phyloP scores from a whole-genome alignment of 2,329 filamentous ascomycete genomes.

The Oidium heveae region DNA sequence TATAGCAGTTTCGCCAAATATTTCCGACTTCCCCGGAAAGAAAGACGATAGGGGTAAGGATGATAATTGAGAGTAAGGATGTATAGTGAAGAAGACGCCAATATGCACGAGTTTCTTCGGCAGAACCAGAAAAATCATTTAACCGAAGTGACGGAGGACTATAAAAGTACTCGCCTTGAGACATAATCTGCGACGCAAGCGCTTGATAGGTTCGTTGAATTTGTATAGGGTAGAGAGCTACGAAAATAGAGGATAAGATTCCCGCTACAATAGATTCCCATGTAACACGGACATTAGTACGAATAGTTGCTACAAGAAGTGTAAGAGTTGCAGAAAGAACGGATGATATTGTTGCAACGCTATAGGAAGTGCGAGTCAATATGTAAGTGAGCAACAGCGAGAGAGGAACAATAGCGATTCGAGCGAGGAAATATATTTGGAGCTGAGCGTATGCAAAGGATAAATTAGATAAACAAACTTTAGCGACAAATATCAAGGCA shows the following conservation, averaged over 20 bases:
- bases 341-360: conserved; percentile 22
- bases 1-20: conserved; percentile 25
- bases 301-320: conserved; percentile 22
- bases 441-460: conserved; percentile 27
- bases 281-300: conserved; percentile 21
- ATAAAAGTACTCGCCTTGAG: conserved; percentile 12
- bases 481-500: conserved; percentile 23
- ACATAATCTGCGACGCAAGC: conserved; percentile 19
- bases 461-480: conserved; percentile 25
- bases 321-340: conserved; percentile 24
- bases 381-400: conserved; percentile 22
- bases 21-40: conserved; percentile 23
- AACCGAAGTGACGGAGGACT: conserved; percentile 5
- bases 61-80: conserved; percentile 21
- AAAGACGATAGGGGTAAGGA: conserved; percentile 23
- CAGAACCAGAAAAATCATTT: conserved; percentile 13
- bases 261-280: conserved; percentile 26
- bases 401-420: conserved; percentile 24
- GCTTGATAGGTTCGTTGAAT: conserved; percentile 23
- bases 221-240: conserved; percentile 24
- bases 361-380: conserved; percentile 20
- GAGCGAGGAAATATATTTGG: conserved; percentile 24
- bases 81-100: conserved; percentile 26
- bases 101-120: conserved; percentile 24
- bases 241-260: conserved; percentile 25